These are phyloP conservation scores for Physaria fendleri DNA, from an alignment of 345 rosid species.

Conservation along the genomic window DNA sequence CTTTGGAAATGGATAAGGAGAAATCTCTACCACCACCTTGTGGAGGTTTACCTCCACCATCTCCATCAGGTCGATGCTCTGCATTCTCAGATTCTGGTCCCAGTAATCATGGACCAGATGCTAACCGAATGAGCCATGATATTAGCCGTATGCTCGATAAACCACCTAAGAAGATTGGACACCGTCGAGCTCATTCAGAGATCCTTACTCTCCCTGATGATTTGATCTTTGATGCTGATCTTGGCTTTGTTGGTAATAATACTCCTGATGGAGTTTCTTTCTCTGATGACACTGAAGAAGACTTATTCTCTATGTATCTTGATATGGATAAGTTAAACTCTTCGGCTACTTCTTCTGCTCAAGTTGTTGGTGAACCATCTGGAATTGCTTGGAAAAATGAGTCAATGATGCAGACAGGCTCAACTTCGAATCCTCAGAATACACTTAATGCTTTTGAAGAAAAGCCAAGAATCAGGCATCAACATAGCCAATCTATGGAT, in stretches of 20 bases:
- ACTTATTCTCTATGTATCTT: slow-evolving; percentile 67
- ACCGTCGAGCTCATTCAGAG: slow-evolving; percentile 92
- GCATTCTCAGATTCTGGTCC: slow-evolving; percentile 39
- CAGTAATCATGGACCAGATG: slow-evolving; percentile 44
- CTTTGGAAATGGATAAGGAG: slow-evolving; percentile 59
- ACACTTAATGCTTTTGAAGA: slow-evolving; percentile 38
- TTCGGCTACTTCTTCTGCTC: slow-evolving; percentile 61
- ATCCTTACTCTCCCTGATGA: slow-evolving; percentile 90
- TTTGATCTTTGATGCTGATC: slow-evolving; percentile 83
- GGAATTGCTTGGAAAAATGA: slow-evolving; percentile 18
- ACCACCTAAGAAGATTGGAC: slow-evolving; percentile 80
- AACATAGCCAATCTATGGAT: no score
- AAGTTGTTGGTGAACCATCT: slow-evolving; percentile 51
- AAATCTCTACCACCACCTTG: slow-evolving; percentile 45
- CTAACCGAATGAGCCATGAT: slow-evolving; percentile 59
- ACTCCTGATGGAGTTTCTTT: slow-evolving; percentile 63
- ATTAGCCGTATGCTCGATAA: slow-evolving; percentile 82
- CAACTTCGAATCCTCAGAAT: slow-evolving; percentile 26
- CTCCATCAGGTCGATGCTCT: slow-evolving; percentile 49
- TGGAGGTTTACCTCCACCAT: slow-evolving; percentile 52
- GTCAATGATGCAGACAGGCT: slow-evolving; percentile 4
- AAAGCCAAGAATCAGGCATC: no score
- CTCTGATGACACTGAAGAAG: slow-evolving; percentile 87
- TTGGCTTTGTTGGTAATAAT: slow-evolving; percentile 67
- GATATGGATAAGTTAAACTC: slow-evolving; percentile 88